Percentiles rank a stretch among this genome's conserved stretches.
Conservation (phyloP, 805 yeast genomes). For the Phaffomyces antillensis region DNA sequence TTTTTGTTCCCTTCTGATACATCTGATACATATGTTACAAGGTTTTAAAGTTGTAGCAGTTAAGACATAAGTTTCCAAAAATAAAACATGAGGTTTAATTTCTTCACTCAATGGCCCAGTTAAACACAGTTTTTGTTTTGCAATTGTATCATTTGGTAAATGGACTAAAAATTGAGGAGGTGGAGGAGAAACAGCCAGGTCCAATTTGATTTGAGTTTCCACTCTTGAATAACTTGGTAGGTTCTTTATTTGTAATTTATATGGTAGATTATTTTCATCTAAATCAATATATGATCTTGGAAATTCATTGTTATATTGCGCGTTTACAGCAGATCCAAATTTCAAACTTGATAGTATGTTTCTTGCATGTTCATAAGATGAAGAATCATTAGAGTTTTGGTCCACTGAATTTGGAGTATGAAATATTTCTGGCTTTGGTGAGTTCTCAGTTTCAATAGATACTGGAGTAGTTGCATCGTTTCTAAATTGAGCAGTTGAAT, state of each 20-base stretch:
- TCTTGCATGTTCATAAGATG: constrained; percentile 21
- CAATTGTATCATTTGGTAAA: constrained; percentile 79
- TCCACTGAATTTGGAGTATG: constrained; percentile 13
- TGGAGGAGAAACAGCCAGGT: constrained; percentile 62
- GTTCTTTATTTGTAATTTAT: constrained; percentile 45
- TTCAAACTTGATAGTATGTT: constrained; percentile 17
- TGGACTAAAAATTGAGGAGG: constrained; percentile 70
- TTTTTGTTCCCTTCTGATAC: constrained; percentile 89
- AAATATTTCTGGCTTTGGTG: constrained; percentile 11
- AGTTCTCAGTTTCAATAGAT: constrained; percentile 7
- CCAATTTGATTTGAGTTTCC: constrained; percentile 88
- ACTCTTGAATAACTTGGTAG: constrained; percentile 83
- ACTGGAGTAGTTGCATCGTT: constrained; percentile 12
- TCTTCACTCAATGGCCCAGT: constrained; percentile 35
- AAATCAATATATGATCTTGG: constrained; percentile 24
- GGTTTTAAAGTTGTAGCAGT: constrained; percentile 42
- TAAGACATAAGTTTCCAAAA: constrained; percentile 75
- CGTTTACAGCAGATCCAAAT: constrained; percentile 20
- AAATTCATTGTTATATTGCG: constrained; percentile 17
- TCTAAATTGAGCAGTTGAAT: neutral
- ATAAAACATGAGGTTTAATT: constrained; percentile 47
- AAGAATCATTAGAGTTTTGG: constrained; percentile 8
- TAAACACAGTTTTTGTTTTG: constrained; percentile 78
- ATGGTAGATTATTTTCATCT: constrained; percentile 28
- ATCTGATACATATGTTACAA: constrained; percentile 81